Base-by-base conservation (phyloP, 352 stramenopile genomes). In the Phytophthora tubulina region DNA sequence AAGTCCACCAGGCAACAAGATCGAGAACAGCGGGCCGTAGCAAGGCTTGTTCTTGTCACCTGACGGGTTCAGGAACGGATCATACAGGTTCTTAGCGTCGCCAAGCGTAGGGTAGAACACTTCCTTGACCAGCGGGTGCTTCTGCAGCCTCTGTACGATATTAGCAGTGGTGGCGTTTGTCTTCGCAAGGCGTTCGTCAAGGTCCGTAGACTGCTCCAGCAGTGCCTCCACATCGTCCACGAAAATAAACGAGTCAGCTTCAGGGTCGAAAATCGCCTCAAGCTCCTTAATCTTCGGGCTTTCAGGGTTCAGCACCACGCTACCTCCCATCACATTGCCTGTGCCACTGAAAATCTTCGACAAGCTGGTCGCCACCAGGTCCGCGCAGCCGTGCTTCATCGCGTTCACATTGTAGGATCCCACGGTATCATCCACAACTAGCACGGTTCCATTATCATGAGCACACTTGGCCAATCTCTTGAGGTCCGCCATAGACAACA, bases 311-410 rank as follows among this genome's bases (percentile, higher is more conserved):
- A 96, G 49, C 17, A 98, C 88, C 10, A 98, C 70, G 49, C 90
- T 97, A 15, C 96, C 96, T 27, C 77, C 95, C 83, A 98, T 98
- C n/a, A 94, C 86, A 67, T 96, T 95, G 44, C 93, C 88, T 7
- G 85, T 87, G 13, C 96, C 96, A 52, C 89, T 96, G 56, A 98
- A 98, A 54, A 98, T 90, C 79, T 99, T 99, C 32, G 94, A 97
- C 39, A 99, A 75, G 72, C 87, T 97, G 11, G 94, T 98, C n/a
- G 85, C 88, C 35, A 98, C 86, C 7, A 98, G 75, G 81, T 98
- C 96, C 0, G 93, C 94, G 21, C 76, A 73, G 15, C 71, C 78
- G 42, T 85, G 73, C 45, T 91, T 76, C 74, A 98, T 87, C 30
- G 96, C 71, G 67, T 98, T 95, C 10, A 98, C 77, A 67, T 99